phyloP scores from a whole-genome alignment of 495 filamentous ascomycete species.

The Glutinoglossum americanum region DNA sequence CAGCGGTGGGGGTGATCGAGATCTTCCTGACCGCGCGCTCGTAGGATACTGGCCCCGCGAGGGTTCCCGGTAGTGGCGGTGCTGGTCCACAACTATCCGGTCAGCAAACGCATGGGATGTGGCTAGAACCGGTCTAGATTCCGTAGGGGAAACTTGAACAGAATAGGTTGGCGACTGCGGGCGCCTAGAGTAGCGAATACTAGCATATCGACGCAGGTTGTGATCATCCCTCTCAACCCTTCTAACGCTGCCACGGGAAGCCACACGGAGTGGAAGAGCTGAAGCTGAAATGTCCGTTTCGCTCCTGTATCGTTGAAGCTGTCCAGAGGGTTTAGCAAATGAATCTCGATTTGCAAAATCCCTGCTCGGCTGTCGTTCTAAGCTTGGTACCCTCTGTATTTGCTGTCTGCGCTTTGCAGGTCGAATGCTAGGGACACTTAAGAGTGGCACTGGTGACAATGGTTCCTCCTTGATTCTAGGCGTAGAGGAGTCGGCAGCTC shows the following conservation, averaged over 20 bases:
- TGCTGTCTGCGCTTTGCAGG: conserved; percentile 27
- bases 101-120: conserved; percentile 40
- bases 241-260: conserved; percentile 22
- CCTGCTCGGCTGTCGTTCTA: conserved; percentile 19
- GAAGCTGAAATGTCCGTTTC: conserved; percentile 22
- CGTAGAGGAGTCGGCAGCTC: conserved; percentile 18
- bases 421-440: conserved; percentile 9
- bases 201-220: conserved; percentile 39
- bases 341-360: conserved; percentile 9
- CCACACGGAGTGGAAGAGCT: conserved; percentile 17
- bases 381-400: conserved; percentile 26
- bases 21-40: conserved; percentile 26
- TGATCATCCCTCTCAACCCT: conserved; percentile 28
- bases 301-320: conserved; percentile 16
- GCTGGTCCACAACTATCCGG: conserved; percentile 22
- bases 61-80: conserved; percentile 36
- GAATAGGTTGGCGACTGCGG: conserved; percentile 13
- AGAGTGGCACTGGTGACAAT: conserved; percentile 44
- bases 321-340: not conserved
- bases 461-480: conserved; percentile 76
- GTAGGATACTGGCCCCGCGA: conserved; percentile 22
- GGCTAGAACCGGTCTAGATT: conserved; percentile 29
- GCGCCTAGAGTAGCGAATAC: conserved; percentile 21
- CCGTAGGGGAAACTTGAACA: conserved; percentile 20
- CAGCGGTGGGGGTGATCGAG: conserved; percentile 30